phyloP scores from a whole-genome alignment of 768 basidiomycete genomes.

The Russula vinacea region DNA sequence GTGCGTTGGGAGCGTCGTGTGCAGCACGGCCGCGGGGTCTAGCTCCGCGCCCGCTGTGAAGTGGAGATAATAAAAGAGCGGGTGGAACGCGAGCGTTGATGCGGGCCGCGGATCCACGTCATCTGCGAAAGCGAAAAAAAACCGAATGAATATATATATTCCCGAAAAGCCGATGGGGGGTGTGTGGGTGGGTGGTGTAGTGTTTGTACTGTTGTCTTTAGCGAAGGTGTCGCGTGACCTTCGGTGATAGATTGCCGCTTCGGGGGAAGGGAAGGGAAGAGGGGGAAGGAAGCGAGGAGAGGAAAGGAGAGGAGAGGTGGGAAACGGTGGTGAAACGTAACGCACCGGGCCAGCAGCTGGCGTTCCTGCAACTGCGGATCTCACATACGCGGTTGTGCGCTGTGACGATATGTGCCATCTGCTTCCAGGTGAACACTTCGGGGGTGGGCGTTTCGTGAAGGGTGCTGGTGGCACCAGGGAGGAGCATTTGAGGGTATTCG shows the following conservation, averaged over 20 bases:
- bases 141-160: background rate
- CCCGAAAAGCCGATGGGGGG: too few relatives aligned
- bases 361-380: conserved; percentile 30
- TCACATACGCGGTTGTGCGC: conserved; percentile 27
- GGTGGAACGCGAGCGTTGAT: conserved; percentile 29
- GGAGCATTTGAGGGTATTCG: conserved; percentile 21
- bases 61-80: conserved; percentile 29
- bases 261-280: background rate
- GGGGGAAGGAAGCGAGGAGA: background rate
- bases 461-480: conserved; percentile 4
- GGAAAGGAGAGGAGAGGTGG: too few relatives aligned
- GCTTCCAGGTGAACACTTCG: conserved; percentile 27
- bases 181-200: background rate
- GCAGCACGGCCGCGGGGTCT: conserved; percentile 23
- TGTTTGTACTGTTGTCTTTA: background rate
- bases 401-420: conserved; percentile 25
- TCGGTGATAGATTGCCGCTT: background rate
- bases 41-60: conserved; percentile 25
- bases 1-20: conserved; percentile 26
- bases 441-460: background rate
- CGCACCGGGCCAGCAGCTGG: conserved; percentile 27
- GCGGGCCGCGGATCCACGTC: conserved; percentile 14
- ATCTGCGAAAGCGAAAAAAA: background rate
- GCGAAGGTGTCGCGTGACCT: conserved; percentile 2
- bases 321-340: too few relatives aligned